Base-by-base conservation (phyloP, 2,329 filamentous ascomycete genomes). In the Exophiala lecanii-corni region DNA sequence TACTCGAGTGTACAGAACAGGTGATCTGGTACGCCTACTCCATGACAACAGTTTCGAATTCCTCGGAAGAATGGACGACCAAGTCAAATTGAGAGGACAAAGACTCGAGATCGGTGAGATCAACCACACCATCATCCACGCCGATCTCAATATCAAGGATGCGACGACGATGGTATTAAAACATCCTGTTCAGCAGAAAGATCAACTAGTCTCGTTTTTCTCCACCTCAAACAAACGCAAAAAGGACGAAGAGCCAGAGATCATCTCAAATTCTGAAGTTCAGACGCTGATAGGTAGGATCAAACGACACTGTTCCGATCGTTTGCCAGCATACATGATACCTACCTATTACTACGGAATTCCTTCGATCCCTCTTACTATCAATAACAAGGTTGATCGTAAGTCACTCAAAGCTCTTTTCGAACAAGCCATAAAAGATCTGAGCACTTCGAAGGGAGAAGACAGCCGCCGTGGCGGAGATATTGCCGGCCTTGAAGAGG, bases 61-160 rank as follows among this genome's bases (percentile, higher is more conserved):
- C 59, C 71, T 94, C 2, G 89, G 91, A 2, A 79, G 91, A 10
- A 84, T 84, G 4, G 91, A 97, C 59, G 88, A 94, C 42, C 89
- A 97, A 63, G 82, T 95, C 50, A 97, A 97, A 61, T 74, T 96
- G 2, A 80, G 91, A 9, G 89, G 89, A 0, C 89, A 96, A 61
- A 75, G 89, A 10, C 74, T 97, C 1, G 91, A 97, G 58, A 84
- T 94, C 47, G 86, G 84, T 1, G 89, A 97, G 66, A 94, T 96
- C 62, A 92, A 94, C 55, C 82, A 89, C 36, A 78, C 84, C 6
- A 87, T 95, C 55, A 81, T 79, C 35, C 70, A 75, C 15, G 76
- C 76, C 0, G 72, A 78, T 0, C 50, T 62, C 0, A 67, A 67
- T 1, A 66, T 92, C 6, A 69, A 75, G 10, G 86, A 94, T 54